Conservation (phyloP, 2,329 filamentous ascomycete genomes). For the Sarocladium brachiariae region DNA sequence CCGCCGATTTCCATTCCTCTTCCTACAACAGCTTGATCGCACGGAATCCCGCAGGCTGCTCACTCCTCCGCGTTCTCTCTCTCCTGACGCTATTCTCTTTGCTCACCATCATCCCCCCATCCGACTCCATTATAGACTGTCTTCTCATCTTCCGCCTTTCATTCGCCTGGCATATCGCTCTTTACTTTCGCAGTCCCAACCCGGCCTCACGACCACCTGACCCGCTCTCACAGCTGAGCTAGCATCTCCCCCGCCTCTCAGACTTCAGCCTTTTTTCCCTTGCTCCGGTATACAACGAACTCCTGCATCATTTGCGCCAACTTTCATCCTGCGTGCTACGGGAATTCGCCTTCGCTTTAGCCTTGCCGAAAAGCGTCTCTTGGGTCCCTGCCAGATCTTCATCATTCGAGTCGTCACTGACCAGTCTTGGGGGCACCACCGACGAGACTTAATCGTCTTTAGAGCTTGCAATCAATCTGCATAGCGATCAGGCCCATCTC, state of each 20-base stretch:
- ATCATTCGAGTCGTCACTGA: not conserved
- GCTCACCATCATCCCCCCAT: not conserved
- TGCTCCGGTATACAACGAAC: not conserved
- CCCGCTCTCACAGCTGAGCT: too few species aligned
- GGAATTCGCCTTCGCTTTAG: not conserved
- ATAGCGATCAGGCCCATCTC: not conserved
- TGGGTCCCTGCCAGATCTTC: not conserved
- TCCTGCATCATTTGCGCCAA: not conserved
- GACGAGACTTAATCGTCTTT: too few species aligned
- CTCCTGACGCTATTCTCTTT: not conserved
- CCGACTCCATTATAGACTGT: not conserved
- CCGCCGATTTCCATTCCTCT: not conserved
- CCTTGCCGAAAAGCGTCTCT: not conserved
- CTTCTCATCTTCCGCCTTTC: not conserved
- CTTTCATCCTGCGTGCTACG: not conserved
- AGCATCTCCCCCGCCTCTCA: constrained; percentile 2
- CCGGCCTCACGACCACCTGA: too few species aligned
- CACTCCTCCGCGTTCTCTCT: not conserved
- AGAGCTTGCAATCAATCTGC: too few species aligned
- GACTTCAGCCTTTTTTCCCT: not conserved
- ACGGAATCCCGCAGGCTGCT: not conserved
- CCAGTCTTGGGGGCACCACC: too few species aligned
- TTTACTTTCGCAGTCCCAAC: too few species aligned
- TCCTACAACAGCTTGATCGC: not conserved
- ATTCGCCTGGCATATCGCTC: not conserved